phyloP scores from a whole-genome alignment of 306 rosid species.

The Gillenia trifoliata region DNA sequence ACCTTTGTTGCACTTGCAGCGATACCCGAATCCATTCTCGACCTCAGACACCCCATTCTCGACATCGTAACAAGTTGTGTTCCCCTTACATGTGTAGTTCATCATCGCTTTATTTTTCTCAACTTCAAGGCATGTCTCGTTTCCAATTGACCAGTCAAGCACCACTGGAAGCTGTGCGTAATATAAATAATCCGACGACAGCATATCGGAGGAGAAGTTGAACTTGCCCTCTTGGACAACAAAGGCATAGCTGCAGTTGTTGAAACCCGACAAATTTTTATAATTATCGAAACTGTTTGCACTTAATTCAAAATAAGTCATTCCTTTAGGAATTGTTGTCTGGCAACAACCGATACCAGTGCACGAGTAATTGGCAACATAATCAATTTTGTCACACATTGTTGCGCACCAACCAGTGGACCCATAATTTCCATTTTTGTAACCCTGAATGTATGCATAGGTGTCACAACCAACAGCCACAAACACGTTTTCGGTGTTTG shows the following conservation, averaged over 20 bases:
- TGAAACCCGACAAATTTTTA: neutral
- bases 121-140: constrained; percentile 5
- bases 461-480: constrained; percentile 35
- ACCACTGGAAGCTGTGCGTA: neutral
- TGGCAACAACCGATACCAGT: constrained; percentile 42
- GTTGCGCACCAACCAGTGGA: constrained; percentile 32
- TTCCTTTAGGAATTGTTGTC: constrained; percentile 10
- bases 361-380: constrained; percentile 14
- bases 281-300: fast-evolving
- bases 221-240: constrained; percentile 12
- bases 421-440: fast-evolving
- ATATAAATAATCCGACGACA: neutral
- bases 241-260: constrained; percentile 35
- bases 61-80: neutral
- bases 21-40: constrained; percentile 19
- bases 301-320: fast-evolving
- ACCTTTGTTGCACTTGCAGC: constrained; percentile 33
- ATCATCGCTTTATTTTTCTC: neutral
- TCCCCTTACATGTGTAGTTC: constrained; percentile 10
- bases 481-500: constrained; percentile 24
- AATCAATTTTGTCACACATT: neutral
- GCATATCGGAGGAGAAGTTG: neutral
- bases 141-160: constrained; percentile 38
- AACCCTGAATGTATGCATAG: fast-evolving
- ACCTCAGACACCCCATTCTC: neutral